Evolutionary conservation across 106 monocot genomes (phyloP).

Genomic region (Allium cepa): DNA sequence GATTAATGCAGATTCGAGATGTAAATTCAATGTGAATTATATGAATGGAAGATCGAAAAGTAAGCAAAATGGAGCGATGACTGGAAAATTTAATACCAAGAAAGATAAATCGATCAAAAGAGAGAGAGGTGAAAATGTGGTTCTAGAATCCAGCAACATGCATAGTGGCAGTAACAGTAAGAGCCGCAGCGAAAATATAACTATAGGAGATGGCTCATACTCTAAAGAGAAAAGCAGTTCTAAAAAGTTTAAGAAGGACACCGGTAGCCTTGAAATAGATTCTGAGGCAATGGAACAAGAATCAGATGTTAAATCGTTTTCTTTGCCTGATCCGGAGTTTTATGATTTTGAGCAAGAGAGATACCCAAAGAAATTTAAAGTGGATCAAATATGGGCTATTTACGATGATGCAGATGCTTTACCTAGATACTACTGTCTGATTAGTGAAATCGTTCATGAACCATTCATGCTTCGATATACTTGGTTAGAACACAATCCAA

Average conservation of each 20-base stretch:
- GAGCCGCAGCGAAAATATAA: too few species aligned
- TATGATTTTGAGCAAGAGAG: conserved; percentile 49
- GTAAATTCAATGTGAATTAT: neutral
- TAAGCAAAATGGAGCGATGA: conserved; percentile 3
- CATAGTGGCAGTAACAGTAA: too few species aligned
- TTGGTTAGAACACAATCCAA: conserved; percentile 54
- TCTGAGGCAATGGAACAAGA: conserved; percentile 3
- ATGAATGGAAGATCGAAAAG: conserved; percentile 1
- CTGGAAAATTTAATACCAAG: conserved; percentile 19
- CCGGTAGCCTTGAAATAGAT: conserved; percentile 4
- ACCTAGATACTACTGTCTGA: conserved; percentile 53
- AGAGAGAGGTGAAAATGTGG: conserved; percentile 18
- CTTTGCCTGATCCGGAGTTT: conserved; percentile 68
- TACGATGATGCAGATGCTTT: conserved; percentile 54
- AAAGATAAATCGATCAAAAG: conserved; percentile 24
- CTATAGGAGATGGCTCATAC: too few species aligned
- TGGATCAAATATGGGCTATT: conserved; percentile 43
- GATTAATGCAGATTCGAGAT: conserved; percentile 4
- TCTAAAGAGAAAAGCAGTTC: too few species aligned
- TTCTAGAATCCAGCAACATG: too few species aligned
- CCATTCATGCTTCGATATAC: conserved; percentile 35
- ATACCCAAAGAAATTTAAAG: conserved; percentile 24
- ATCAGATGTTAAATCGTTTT: conserved; percentile 9
- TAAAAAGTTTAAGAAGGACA: conserved; percentile 8
- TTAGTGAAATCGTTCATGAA: conserved; percentile 13